Evolutionary conservation across 164 flowering plant genomes (phyloP).

Genomic region (Annona cherimola): DNA sequence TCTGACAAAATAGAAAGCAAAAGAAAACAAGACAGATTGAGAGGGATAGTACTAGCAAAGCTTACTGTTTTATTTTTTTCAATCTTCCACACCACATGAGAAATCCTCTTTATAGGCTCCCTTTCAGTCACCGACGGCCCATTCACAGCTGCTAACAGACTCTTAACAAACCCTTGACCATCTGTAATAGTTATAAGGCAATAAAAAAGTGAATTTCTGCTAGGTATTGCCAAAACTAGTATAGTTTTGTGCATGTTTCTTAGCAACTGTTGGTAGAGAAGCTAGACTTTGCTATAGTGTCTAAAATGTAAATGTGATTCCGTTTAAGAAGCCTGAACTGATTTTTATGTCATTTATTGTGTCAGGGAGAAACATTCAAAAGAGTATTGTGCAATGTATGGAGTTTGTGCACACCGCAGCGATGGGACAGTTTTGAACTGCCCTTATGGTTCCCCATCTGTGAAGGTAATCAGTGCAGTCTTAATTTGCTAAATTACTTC

Average conservation of each 20-base stretch:
- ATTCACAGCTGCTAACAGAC: no score
- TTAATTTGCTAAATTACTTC: background rate
- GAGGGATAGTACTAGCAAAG: no score
- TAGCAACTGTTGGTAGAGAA: background rate
- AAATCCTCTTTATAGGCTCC: no score
- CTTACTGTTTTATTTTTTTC: no score
- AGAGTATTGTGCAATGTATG: slow-evolving; percentile 90
- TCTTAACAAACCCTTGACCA: no score
- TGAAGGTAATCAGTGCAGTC: slow-evolving; percentile 50
- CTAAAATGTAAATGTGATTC: background rate
- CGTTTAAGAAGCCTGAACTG: background rate
- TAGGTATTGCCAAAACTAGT: no score
- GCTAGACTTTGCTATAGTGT: background rate
- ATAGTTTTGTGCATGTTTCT: background rate
- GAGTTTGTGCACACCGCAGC: slow-evolving; percentile 73
- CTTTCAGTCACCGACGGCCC: no score
- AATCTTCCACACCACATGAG: no score
- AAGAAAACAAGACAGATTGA: no score
- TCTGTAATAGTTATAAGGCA: no score
- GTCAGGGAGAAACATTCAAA: slow-evolving; percentile 57
- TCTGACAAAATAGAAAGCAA: no score
- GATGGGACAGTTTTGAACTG: slow-evolving; percentile 91
- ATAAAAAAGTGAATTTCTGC: no score
- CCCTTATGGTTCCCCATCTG: slow-evolving; percentile 61
- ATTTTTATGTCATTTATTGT: background rate